Evolutionary conservation across 2,329 filamentous ascomycete genomes (phyloP), one percentile per base, ranked within the genome.

Genomic region (Fusarium penzigii): DNA sequence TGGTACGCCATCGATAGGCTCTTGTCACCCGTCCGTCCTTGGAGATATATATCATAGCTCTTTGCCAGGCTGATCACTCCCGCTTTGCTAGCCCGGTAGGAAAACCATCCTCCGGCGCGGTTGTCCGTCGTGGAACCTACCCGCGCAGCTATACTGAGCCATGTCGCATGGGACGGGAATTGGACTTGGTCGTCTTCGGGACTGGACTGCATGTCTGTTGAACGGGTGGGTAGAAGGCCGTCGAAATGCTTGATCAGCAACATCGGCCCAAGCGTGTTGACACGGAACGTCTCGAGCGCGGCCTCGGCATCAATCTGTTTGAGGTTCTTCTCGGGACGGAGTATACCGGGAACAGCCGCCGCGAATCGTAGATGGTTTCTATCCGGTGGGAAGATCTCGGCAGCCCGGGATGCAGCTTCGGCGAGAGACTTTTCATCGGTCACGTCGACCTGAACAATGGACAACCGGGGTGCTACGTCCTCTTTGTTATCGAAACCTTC

Each of bases 91-190:
- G 87, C 83, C 13, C 90, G 85, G 70, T 94, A 94, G 50, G 80
- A 85, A 69, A 91, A 95, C 90, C 90, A 94, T 0, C 90, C 90
- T 3, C 90, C 90, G 0, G 86, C 75, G 2, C 72, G 67, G 64
- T 95, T 93, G 62, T 93, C 89, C 1, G 80, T 75, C 17, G 88
- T 87, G 32, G 82, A 87, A 10, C 90, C 90, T 0, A 95, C 88
- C 41, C 90, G 83, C 2, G 90, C 90, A 6, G 87, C 87, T 84
- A 92, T 88, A 65, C 83, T 83, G n/a, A 87, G 80, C 77, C 87
- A 89, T 2, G 86, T 81, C 0, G 89, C 84, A 49, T 81, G 77
- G 0, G 61, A 51, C 0, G 80, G 76, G 3, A 88, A 74, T 1
- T 73, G 55, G 5, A 62, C 34, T 6, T 49, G 39, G 39, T 65